Evolutionary conservation across 345 rosid genomes (phyloP), one percentile per base, ranked within the genome.

Genomic region (Murraya paniculata): DNA sequence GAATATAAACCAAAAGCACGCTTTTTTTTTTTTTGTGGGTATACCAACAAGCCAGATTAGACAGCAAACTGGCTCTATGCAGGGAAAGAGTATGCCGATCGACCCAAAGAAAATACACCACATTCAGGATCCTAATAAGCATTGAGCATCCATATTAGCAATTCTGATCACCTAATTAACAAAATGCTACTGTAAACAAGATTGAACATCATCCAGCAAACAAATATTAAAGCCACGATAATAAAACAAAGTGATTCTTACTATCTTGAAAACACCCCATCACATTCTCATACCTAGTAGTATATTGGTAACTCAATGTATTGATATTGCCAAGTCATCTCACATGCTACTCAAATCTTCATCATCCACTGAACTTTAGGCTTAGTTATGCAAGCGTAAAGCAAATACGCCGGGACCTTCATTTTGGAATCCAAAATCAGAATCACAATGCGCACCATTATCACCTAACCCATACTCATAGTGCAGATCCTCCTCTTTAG

Each of bases 401-500:
- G 89, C 90, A 53, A 85, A 87, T 28, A 86, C 72, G 72, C 87
- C 84, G 59, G 87, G 78, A 36, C 82, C 88, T 77, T 82, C 87
- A 21, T 81, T 79, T 57, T 84, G 85, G 60, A 86, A 90, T 35
- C 88, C 87, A 48, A 91, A 76, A 7, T 89, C 71, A 21, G 86
- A 74, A 41, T 85, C 89, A 35, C 87, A 88, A 48, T 84, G 90
- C 35, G 85, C 88, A 70, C 86, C 89, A 75, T 87, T 84, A 72
- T 89, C 95, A 35, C 88, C 94, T 38, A 91, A 45, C 50, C 13
- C 50, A 41, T 10, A 78, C 4, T 96, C 93, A 45, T 84, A 90
- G 59, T 82, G 86, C 22, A 93, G 94, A 74, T 91, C 98, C 64
- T 89, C 92, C 61, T 85, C 86, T 74, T 87, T 81, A 38, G 62